Evolutionary conservation across 352 stramenopile genomes (phyloP), one percentile per base, ranked within the genome.

Genomic region (Peronospora farinosa): DNA sequence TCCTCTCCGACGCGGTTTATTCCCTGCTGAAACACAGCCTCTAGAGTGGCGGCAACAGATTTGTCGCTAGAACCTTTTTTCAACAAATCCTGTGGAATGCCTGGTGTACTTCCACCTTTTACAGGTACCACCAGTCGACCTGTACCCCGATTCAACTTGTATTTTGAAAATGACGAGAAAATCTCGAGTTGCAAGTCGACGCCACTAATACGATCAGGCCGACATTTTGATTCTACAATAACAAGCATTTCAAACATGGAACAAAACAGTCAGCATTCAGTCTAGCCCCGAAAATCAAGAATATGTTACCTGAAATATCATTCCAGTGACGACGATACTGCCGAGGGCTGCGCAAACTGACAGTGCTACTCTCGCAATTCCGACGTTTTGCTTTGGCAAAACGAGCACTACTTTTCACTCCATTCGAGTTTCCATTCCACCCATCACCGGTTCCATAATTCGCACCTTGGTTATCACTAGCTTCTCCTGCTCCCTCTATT

Each of bases 291-390:
- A 23, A 27, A 36, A 12, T 27, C 41, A 37, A 12, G 13, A 49
- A 4, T 48, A 31, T 13, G 35, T 13, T 59, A 79, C 64, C 68
- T 59, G 57, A 60, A n/a, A 85, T 51, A 21, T 71, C 69, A 55
- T 89, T 78, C 75, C 75, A 89, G 43, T 79, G 65, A 23, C 73
- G 79, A 5, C 57, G 65, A 47, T 70, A 69, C 2, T 63, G 54
- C 11, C 75, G 69, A 25, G 74, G 76, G 50, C 75, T 86, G 42
- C 68, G 78, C 36, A 70, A 79, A 7, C 54, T 63, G 8, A 49
- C 60, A n/a, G 36, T 25, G 19, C 48, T 57, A 39, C 43, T 59
- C 32, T 44, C 54, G 25, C 51, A 60, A 31, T 43, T 44, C 7
- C 54, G 61, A 33, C 38, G 32, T 6, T 68, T 71, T 0, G 39